Evolutionary conservation across 345 rosid species (phyloP).

Genomic region (Carallia pectinifolia): DNA sequence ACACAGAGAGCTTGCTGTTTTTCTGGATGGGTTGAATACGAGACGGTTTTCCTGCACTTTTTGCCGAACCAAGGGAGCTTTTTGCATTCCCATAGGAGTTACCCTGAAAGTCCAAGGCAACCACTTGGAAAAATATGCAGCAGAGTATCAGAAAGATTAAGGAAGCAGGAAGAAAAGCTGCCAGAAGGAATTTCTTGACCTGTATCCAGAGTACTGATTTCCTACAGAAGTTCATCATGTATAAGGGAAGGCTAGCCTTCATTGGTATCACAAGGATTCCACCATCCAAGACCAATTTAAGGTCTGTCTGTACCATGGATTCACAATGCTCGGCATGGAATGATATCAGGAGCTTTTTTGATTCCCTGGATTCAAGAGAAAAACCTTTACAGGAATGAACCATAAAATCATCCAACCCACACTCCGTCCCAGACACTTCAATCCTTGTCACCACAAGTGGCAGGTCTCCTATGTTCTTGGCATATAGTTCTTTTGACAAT

Average conservation of each 20-base stretch:
- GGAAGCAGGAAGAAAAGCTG: constrained; percentile 42
- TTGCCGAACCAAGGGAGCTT: constrained; percentile 22
- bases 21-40: constrained; percentile 22
- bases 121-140: constrained; percentile 39
- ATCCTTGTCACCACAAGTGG: constrained; percentile 57
- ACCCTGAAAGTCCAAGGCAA: constrained; percentile 34
- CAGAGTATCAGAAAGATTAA: constrained; percentile 45
- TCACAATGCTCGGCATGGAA: constrained; percentile 51
- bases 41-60: constrained; percentile 43
- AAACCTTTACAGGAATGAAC: constrained; percentile 58
- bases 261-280: constrained; percentile 66
- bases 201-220: constrained; percentile 60
- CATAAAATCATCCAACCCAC: constrained; percentile 53
- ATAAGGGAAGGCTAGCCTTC: constrained; percentile 60
- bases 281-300: constrained; percentile 51
- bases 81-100: constrained; percentile 31
- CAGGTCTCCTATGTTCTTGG: constrained; percentile 62
- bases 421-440: constrained; percentile 52
- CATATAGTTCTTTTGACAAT: constrained; percentile 55
- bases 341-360: constrained; percentile 50
- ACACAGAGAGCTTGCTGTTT: constrained; percentile 25
- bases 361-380: constrained; percentile 60
- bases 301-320: constrained; percentile 44
- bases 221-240: constrained; percentile 54
- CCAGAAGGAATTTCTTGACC: constrained; percentile 47